phyloP scores from a whole-genome alignment of 2,329 filamentous ascomycete genomes.

The Hymenoscyphus salicellus region DNA sequence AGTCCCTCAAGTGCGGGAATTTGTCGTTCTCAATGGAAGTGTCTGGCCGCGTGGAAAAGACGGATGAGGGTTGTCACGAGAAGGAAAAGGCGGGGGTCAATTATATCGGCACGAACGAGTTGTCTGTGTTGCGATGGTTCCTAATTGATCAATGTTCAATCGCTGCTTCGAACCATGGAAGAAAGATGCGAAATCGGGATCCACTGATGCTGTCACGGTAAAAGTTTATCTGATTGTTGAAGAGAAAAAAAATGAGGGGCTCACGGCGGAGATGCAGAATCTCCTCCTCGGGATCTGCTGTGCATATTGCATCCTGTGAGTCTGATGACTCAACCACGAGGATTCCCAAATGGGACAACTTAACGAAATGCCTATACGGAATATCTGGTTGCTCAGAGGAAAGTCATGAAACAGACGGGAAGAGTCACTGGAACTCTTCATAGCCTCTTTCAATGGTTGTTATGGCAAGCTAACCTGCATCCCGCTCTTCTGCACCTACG shows the following conservation, averaged over 20 bases:
- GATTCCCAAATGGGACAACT: neutral
- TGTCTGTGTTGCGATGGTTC: neutral
- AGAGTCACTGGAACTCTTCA: neutral
- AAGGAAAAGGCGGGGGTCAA: neutral
- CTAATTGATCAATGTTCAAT: neutral
- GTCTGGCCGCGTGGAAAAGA: neutral
- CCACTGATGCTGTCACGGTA: neutral
- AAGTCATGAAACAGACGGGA: neutral
- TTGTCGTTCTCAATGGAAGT: neutral
- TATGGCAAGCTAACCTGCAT: slow-evolving; percentile 6
- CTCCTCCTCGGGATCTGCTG: slow-evolving; percentile 2
- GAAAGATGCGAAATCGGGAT: neutral
- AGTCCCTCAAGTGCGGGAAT: neutral
- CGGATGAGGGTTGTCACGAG: neutral
- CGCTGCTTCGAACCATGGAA: neutral
- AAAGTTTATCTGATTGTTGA: neutral
- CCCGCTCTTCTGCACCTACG: slow-evolving; percentile 15
- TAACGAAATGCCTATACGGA: neutral
- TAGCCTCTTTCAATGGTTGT: neutral
- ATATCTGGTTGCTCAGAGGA: neutral
- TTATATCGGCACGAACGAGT: neutral
- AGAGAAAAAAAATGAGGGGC: neutral
- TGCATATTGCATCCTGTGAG: slow-evolving; percentile 1
- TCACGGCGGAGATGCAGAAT: neutral
- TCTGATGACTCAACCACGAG: slow-evolving; percentile 4